A percentile compares a stretch with the other conserved stretches of the same genome.
Conservation (phyloP, 257 asterid genomes). For the Petunia secreta region DNA sequence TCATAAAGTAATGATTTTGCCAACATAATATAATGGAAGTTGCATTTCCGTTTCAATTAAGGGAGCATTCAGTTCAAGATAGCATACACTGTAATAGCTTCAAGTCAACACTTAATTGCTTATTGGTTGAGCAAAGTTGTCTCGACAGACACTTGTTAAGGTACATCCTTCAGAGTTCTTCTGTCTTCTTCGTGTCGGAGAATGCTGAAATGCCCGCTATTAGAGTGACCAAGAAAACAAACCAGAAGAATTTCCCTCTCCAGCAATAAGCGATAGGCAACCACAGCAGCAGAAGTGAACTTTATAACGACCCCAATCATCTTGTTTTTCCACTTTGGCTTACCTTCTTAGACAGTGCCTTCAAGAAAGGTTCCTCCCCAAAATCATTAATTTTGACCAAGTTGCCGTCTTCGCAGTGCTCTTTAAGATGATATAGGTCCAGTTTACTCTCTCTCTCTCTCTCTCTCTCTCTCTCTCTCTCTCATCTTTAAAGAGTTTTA, state of each 20-base stretch:
- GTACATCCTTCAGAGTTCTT: too few relatives aligned
- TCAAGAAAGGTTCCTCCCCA: neutral
- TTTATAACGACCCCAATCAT: neutral
- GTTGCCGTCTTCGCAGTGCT: neutral
- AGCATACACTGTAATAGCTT: neutral
- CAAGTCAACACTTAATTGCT: neutral
- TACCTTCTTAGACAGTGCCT: neutral
- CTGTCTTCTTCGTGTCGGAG: too few relatives aligned
- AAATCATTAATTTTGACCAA: neutral
- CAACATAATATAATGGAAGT: neutral
- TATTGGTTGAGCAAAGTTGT: too few relatives aligned
- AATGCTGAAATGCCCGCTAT: neutral
- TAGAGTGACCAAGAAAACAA: conserved; percentile 4
- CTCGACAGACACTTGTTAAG: too few relatives aligned
- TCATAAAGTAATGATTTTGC: neutral
- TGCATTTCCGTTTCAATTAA: neutral
- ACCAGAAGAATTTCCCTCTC: neutral
- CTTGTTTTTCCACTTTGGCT: neutral
- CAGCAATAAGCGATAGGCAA: neutral
- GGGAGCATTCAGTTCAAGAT: neutral
- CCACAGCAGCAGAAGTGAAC: neutral
- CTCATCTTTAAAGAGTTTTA: neutral
- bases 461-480: neutral
- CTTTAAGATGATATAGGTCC: neutral
- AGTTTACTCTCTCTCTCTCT: conserved; percentile 6